Conservation (phyloP, 805 yeast species). For the Danielozyma ontarioensis region DNA sequence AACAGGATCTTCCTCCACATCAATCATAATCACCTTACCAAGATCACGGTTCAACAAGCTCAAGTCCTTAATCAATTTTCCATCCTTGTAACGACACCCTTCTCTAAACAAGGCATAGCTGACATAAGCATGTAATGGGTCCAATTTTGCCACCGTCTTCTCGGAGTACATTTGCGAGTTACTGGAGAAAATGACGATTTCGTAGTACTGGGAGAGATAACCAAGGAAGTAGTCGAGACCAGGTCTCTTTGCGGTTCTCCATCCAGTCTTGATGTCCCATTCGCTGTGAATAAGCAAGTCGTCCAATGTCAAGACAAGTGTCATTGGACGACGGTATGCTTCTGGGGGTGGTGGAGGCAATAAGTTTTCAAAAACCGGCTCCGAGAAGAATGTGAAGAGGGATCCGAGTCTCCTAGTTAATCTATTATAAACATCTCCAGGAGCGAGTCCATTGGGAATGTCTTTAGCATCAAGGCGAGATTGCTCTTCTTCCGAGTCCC, state of each 20-base stretch:
- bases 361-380: constrained; percentile 89
- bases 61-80: constrained; percentile 84
- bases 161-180: constrained; percentile 84
- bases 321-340: constrained; percentile 87
- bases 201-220: constrained; percentile 91
- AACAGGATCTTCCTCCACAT: constrained; percentile 66
- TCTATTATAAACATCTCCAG: constrained; percentile 62
- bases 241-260: constrained; percentile 99
- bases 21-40: constrained; percentile 73
- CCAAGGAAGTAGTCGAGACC: constrained; percentile 96
- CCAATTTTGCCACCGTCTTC: constrained; percentile 78
- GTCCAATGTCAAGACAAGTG: constrained; percentile 84
- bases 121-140: constrained; percentile 86
- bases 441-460: constrained; percentile 64
- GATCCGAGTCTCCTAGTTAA: constrained; percentile 66
- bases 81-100: constrained; percentile 85
- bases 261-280: constrained; percentile 89
- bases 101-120: constrained; percentile 86
- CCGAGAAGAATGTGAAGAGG: constrained; percentile 77
- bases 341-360: constrained; percentile 91
- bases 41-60: constrained; percentile 87
- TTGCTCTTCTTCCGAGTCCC: constrained; percentile 73
- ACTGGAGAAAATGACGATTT: constrained; percentile 84
- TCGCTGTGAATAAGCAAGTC: constrained; percentile 87
- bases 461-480: constrained; percentile 45